Conservation (phyloP, 179 eudicot species). For the Beta macrorhiza region DNA sequence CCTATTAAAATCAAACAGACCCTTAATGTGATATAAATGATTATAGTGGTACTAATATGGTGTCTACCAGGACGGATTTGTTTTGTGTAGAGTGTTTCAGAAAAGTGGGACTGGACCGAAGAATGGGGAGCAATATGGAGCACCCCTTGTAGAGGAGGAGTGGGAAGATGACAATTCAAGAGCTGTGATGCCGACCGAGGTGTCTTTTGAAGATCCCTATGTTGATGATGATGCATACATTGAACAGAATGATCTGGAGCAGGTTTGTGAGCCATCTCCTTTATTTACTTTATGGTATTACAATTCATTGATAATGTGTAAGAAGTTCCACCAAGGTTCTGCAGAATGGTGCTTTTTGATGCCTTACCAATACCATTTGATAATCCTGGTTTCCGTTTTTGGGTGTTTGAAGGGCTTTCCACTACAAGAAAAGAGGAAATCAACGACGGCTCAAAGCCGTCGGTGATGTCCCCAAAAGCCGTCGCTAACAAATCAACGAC, state of each 20-base stretch:
- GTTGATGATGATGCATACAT: constrained; percentile 55
- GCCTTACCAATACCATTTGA: neutral
- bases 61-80: constrained; percentile 59
- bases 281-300: neutral
- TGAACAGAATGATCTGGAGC: constrained; percentile 58
- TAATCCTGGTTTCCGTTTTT: neutral
- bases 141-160: constrained; percentile 81
- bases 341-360: neutral
- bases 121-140: constrained; percentile 89
- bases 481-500: too few relatives aligned
- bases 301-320: neutral
- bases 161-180: constrained; percentile 53
- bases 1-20: too few relatives aligned
- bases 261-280: constrained; percentile 46
- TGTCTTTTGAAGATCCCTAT: constrained; percentile 48
- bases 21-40: neutral
- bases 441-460: too few relatives aligned
- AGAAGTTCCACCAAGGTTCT: neutral
- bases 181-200: constrained; percentile 25
- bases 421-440: too few relatives aligned
- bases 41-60: neutral
- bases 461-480: too few relatives aligned
- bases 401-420: neutral
- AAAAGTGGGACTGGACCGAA: constrained; percentile 93
- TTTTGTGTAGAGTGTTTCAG: constrained; percentile 74